Percentiles rank a stretch among this genome's conserved stretches.
phyloP scores from a whole-genome alignment of 257 asterid species.

The Gentiana straminea region DNA sequence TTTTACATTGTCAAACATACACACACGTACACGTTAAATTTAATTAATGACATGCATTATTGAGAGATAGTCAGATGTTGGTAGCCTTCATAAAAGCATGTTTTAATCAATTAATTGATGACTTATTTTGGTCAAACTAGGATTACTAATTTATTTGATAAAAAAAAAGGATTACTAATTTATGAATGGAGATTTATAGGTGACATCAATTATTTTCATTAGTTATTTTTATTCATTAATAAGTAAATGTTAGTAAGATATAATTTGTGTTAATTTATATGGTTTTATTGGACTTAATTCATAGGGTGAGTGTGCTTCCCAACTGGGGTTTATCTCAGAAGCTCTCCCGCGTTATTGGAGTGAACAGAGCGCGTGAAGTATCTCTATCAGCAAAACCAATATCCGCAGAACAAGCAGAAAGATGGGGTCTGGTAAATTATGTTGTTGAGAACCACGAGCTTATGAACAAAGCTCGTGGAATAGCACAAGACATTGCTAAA shows the following conservation, averaged over 20 bases:
- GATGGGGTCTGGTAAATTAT: slow-evolving; percentile 89
- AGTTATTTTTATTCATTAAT: slow-evolving; percentile 9
- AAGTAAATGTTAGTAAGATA: too few relatives aligned
- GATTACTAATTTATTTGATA: too few relatives aligned
- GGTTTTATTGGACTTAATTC: neutral
- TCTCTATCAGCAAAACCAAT: slow-evolving; percentile 62
- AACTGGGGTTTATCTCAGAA: slow-evolving; percentile 98
- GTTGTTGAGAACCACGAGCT: slow-evolving; percentile 69
- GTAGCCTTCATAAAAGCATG: too few relatives aligned
- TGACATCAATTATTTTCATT: neutral
- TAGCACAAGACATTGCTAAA: slow-evolving; percentile 74
- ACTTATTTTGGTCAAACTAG: too few relatives aligned
- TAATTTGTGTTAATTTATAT: too few relatives aligned
- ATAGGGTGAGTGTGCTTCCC: slow-evolving; percentile 93
- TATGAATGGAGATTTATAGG: too few relatives aligned
- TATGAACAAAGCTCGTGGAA: slow-evolving; percentile 56
- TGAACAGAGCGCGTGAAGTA: slow-evolving; percentile 73
- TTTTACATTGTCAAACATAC: too few relatives aligned
- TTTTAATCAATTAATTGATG: too few relatives aligned
- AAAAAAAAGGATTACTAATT: too few relatives aligned
- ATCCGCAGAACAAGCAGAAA: slow-evolving; percentile 84
- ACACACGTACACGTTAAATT: too few relatives aligned
- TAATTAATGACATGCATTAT: too few relatives aligned
- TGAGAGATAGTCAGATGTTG: too few relatives aligned
- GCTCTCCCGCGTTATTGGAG: slow-evolving; percentile 82